Evolutionary conservation across 1,284 basidiomycete species (phyloP).

Genomic region (Tilletiopsis washingtonensis): DNA sequence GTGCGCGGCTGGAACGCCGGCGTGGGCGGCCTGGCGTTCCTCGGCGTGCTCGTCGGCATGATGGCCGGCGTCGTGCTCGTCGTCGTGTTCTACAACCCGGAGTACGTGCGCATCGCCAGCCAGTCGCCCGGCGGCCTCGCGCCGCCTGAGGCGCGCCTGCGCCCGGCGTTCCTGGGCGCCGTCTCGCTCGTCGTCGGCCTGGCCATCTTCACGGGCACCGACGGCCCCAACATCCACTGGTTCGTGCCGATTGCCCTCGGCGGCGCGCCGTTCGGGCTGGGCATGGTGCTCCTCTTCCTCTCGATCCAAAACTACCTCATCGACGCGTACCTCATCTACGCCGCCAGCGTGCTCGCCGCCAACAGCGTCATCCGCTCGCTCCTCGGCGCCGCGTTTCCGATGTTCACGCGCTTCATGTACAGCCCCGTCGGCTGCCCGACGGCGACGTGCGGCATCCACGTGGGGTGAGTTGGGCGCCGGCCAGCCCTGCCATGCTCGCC

Average conservation of each 20-base stretch:
- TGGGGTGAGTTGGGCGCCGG: too few species aligned
- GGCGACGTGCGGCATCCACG: conserved; percentile 11
- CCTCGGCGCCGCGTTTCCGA: conserved; percentile 5
- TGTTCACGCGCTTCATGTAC: conserved; percentile 12
- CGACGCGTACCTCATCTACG: conserved; percentile 11
- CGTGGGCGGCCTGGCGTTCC: conserved; percentile 4
- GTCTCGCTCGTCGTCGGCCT: conserved; percentile 45
- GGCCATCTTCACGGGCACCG: conserved; percentile 48
- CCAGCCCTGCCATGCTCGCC: too few species aligned
- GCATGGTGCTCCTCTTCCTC: conserved; percentile 13
- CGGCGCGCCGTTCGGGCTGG: conserved; percentile 10
- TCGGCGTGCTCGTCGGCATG: conserved; percentile 8
- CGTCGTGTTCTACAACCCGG: conserved; percentile 10
- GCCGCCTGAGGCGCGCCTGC: conserved; percentile 15
- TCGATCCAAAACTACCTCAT: conserved; percentile 7
- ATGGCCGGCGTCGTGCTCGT: conserved; percentile 17
- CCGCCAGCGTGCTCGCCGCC: conserved; percentile 12
- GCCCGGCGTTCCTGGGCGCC: background rate
- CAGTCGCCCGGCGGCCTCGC: conserved; percentile 11
- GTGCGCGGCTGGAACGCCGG: background rate
- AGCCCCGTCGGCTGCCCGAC: conserved; percentile 5
- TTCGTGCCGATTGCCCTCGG: conserved; percentile 22
- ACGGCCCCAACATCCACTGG: conserved; percentile 27
- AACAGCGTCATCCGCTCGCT: conserved; percentile 10
- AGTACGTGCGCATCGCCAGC: conserved; percentile 5